phyloP scores from a whole-genome alignment of 352 stramenopile species.

The Phytophthora multivora region DNA sequence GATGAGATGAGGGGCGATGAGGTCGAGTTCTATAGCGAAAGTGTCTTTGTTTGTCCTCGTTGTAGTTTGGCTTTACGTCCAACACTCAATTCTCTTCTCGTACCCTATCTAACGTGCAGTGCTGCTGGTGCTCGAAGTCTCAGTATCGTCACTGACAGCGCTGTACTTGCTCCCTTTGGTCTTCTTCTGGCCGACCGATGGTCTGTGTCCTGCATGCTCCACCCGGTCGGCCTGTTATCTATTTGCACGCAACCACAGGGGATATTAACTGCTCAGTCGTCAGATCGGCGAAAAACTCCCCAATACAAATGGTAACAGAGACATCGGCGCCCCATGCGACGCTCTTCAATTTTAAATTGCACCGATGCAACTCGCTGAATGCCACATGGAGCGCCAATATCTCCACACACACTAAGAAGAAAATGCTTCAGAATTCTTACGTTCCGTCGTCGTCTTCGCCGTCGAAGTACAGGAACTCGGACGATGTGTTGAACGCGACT shows the following conservation, averaged over 20 bases:
- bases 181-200: conserved; percentile 19
- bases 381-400: conserved; percentile 1
- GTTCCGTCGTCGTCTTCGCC: conserved; percentile 82
- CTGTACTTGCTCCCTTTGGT: conserved; percentile 10
- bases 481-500: conserved; percentile 59
- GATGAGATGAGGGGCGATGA: conserved; percentile 1
- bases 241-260: conserved; percentile 44
- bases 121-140: conserved; percentile 9
- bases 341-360: conserved; percentile 2
- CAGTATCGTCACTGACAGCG: background rate
- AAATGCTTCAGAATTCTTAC: conserved; percentile 43
- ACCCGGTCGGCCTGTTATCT: conserved; percentile 55
- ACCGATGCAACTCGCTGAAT: conserved; percentile 10
- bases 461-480: conserved; percentile 79
- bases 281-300: conserved; percentile 39
- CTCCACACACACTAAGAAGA: conserved; percentile 10
- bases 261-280: conserved; percentile 87
- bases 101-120: conserved; percentile 33
- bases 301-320: conserved; percentile 4
- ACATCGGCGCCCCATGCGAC: conserved; percentile 15
- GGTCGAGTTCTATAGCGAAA: background rate
- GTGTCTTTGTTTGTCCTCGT: conserved; percentile 18
- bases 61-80: conserved; percentile 13
- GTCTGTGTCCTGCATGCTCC: conserved; percentile 16
- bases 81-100: conserved; percentile 16